A percentile compares a stretch with the other conserved stretches of the same genome.
Conservation (phyloP, 2,329 filamentous ascomycete genomes). For the Emergomyces pasteurianus region DNA sequence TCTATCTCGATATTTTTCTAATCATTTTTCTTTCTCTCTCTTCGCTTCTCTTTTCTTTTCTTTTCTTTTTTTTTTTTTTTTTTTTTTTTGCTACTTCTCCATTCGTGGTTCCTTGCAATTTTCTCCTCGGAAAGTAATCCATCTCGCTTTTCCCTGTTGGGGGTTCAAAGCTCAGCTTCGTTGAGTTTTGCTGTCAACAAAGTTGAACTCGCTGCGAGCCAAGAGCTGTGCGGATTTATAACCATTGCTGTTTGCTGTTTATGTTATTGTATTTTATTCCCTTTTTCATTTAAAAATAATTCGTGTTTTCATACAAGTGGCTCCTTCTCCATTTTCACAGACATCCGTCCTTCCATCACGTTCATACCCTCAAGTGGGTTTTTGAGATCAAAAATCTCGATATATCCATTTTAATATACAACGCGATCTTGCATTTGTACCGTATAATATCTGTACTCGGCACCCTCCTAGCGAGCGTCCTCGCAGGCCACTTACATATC, state of each 20-base stretch:
- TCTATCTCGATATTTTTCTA: background rate
- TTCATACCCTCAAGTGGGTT: background rate
- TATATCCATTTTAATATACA: background rate
- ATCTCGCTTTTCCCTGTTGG: background rate
- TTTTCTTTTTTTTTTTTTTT: no score
- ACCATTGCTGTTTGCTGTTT: background rate
- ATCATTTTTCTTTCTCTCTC: background rate
- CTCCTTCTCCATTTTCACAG: background rate
- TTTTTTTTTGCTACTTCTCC: no score
- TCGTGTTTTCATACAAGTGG: background rate
- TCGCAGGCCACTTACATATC: background rate
- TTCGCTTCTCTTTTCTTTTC: no score
- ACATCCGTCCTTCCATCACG: no score
- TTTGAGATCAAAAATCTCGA: background rate
- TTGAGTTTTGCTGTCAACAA: no score
- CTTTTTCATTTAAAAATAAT: background rate
- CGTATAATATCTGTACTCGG: background rate
- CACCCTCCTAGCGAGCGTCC: no score
- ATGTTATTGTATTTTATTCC: background rate
- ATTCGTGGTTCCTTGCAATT: no score
- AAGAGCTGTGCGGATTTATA: background rate
- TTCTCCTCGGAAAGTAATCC: background rate
- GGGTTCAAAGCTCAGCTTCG: background rate
- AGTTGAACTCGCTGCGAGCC: background rate
- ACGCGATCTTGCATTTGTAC: background rate